Base-by-base conservation (phyloP, 768 basidiomycete species). In the Trametes villosa region DNA sequence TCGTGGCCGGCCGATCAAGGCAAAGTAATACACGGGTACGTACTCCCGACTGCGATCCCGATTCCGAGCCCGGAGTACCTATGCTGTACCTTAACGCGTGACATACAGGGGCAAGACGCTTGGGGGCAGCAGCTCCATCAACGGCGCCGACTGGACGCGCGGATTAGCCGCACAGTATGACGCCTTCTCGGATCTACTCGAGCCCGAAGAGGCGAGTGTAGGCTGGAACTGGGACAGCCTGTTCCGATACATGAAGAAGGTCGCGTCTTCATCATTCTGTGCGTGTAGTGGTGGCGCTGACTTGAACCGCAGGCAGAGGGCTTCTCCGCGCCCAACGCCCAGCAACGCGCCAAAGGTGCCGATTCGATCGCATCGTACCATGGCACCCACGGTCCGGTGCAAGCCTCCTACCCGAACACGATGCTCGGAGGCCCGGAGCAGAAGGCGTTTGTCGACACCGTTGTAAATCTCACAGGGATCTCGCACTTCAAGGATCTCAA, bases 321-420 rank as follows among this genome's bases (percentile, higher is more conserved):
- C 3, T 82, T 82, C 66, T 79, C 80, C 9, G 72, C 81, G 22
- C 81, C 81, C 2, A 81, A 80, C 56, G 50, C 65, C 7, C 72
- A 77, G 51, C 81, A 83, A 66, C 70, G 70, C 0, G 74, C 76
- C 2, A 81, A 79, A 64, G 81, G 81, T 1, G 80, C 81, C 1
- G 81, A 46, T 2, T 68, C 6, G 74, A 81, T 56, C 69, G 72
- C 3, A 30, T 72, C 73, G 7, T 85, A 82, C 62, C 84, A 86
- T 65, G 84, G 84, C 6, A 77, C 73, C 20, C 57, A 71, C 1
- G 85, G 85, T 0, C 84, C 84, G 3, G 78, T 86, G 1, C 81
- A 83, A 61, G 82, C 83, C 20, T 80, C 81, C 1, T 81, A 77
- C 65, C 81, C 78, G n/a, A 79, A 63, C 67, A 69, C 65, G 8